Evolutionary conservation across 345 rosid genomes (phyloP).

Genomic region (Melaleuca alternifolia): DNA sequence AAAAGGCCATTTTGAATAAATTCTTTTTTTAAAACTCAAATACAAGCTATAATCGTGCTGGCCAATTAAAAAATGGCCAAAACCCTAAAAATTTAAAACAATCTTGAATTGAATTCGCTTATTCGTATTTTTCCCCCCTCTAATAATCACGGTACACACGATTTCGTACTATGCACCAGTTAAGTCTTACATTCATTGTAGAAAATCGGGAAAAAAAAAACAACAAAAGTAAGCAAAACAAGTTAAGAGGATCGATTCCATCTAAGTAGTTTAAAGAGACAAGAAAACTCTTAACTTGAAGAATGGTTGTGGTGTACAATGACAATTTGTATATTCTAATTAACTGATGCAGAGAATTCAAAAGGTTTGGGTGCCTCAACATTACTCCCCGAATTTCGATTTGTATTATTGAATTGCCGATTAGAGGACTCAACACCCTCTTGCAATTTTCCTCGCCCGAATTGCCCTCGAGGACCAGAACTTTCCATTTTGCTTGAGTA

Average conservation of each 20-base stretch:
- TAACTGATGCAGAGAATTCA: background rate
- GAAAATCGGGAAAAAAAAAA: background rate
- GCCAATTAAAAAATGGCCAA: background rate
- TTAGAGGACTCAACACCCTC: too few species aligned
- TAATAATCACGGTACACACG: background rate
- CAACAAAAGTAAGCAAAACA: background rate
- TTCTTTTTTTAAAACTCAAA: background rate
- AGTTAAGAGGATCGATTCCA: background rate
- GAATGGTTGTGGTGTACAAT: too few species aligned
- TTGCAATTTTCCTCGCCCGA: too few species aligned
- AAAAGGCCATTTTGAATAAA: background rate
- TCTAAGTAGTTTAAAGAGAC: background rate
- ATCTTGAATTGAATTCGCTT: background rate
- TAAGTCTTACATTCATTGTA: background rate
- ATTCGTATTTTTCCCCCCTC: background rate
- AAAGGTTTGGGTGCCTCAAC: background rate
- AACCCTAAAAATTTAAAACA: background rate
- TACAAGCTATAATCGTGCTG: background rate
- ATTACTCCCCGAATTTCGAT: background rate
- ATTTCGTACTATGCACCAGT: background rate
- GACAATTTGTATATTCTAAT: too few species aligned
- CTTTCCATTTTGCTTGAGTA: too few species aligned
- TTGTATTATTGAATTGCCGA: background rate
- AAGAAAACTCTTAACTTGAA: too few species aligned
- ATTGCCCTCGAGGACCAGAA: too few species aligned